Evolutionary conservation across 2,329 filamentous ascomycete genomes (phyloP), one percentile per base, ranked within the genome.

Genomic region (Coniochaeta pulveracea): DNA sequence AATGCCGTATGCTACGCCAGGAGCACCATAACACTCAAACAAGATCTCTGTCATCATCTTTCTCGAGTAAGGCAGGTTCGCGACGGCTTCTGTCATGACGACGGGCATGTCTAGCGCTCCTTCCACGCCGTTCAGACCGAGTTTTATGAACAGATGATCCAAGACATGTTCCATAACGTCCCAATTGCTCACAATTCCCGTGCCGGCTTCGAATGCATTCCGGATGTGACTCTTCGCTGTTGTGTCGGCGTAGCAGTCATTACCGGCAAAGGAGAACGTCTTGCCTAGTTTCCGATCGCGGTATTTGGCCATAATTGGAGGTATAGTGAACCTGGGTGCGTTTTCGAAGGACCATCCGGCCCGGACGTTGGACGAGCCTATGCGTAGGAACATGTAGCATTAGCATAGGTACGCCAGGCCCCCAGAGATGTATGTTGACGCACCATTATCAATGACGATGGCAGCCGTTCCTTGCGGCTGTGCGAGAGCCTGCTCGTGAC

Each of bases 381-480:
- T 29, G 37, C 34, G 14, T 28, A 16, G 31, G 23, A 26, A n/a
- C n/a, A n/a, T n/a, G 46, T 39, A 43, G 42, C 17, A 35, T 31
- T 11, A 10, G 11, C 19, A 19, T 23, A 21, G n/a, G 11, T 15
- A 18, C 28, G 8, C 15, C 17, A 7, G 19, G 26, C 12, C 11
- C 18, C 19, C 25, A n/a, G n/a, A 28, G 21, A 10, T 16, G 15
- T 22, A 6, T n/a, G n/a, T 12, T 4, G 10, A n/a, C 58, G 39
- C 61, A 93, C 88, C 91, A 80, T 95, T 95, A 63, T 98, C 91
- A 51, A 98, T 96, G 41, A 98, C 84, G 49, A 98, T 95, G 33
- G 86, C 85, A 33, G 78, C 82, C 28, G 64, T 61, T 37, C 63
- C 68, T 11, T 66, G 56, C 14, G 69, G 60, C 15, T 51, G 54